A percentile compares a stretch with the other conserved stretches of the same genome.
Evolutionary conservation across 768 basidiomycete genomes (phyloP).

Genomic region (Tricholomella constricta): DNA sequence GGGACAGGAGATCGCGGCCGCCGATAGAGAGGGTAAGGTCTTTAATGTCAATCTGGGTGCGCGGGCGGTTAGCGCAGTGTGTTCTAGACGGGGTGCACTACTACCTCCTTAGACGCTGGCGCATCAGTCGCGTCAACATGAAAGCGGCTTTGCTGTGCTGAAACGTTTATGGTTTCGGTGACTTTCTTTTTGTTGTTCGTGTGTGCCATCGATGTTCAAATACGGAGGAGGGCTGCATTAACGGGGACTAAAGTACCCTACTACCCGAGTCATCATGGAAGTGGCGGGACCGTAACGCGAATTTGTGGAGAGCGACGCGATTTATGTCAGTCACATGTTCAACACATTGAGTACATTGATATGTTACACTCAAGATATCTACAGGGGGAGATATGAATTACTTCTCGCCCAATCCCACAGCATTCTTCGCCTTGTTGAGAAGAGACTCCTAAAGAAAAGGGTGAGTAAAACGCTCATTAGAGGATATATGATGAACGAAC

Average conservation of each 20-base stretch:
- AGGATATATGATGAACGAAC: conserved; percentile 22
- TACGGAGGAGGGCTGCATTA: no score
- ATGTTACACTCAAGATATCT: not conserved
- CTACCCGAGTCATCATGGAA: not conserved
- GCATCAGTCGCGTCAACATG: conserved; percentile 49
- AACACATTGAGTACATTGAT: not conserved
- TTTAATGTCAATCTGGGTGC: conserved; percentile 49
- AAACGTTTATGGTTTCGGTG: conserved; percentile 33
- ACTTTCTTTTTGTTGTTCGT: conserved; percentile 14
- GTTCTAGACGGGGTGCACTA: no score
- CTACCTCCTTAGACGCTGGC: conserved; percentile 22
- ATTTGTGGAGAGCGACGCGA: no score
- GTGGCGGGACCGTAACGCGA: not conserved
- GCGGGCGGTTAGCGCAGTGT: not conserved
- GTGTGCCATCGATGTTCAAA: conserved; percentile 10
- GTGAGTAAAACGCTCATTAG: not conserved
- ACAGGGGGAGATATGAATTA: not conserved
- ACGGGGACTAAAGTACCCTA: no score
- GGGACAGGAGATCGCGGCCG: conserved; percentile 50
- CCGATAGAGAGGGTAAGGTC: conserved; percentile 54
- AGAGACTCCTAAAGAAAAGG: conserved; percentile 36
- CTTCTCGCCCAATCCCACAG: conserved; percentile 46
- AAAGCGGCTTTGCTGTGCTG: conserved; percentile 50
- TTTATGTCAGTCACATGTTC: no score
- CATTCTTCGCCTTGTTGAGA: conserved; percentile 53